Evolutionary conservation across 1,139 yeast genomes (phyloP).

Genomic region (Yamadazyma buinensis): DNA sequence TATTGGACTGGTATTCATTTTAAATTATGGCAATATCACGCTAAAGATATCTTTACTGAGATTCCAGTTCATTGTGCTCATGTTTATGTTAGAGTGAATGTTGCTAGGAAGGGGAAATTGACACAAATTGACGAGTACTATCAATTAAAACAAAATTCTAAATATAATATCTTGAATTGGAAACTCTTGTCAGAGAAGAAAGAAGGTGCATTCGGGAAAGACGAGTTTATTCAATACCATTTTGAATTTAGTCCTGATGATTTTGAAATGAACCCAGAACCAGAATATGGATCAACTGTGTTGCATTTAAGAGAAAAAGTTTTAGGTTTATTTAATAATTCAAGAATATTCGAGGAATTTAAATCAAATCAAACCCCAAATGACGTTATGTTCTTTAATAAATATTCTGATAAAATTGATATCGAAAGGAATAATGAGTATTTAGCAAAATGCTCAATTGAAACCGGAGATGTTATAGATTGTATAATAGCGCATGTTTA

Average conservation of each 20-base stretch:
- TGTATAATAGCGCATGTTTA: conserved; percentile 32
- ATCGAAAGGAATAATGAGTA: conserved; percentile 40
- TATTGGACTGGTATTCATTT: conserved; percentile 49
- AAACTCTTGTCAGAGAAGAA: conserved; percentile 25
- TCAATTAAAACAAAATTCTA: conserved; percentile 22
- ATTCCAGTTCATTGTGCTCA: conserved; percentile 79
- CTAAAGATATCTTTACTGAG: conserved; percentile 62
- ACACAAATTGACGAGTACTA: conserved; percentile 25
- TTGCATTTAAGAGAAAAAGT: conserved; percentile 55
- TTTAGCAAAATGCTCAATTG: conserved; percentile 58
- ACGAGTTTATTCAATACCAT: conserved; percentile 53
- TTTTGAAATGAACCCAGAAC: conserved; percentile 51
- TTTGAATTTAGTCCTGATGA: conserved; percentile 83
- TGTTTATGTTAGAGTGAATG: conserved; percentile 51
- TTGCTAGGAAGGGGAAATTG: conserved; percentile 21
- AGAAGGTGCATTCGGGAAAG: conserved; percentile 19
- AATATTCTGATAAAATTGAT: conserved; percentile 22
- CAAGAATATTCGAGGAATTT: conserved; percentile 37
- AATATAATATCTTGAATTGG: conserved; percentile 25
- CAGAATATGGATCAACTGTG: conserved; percentile 69
- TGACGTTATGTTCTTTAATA: conserved; percentile 31
- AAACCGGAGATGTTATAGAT: conserved; percentile 61
- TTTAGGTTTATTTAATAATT: conserved; percentile 49
- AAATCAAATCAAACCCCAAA: conserved; percentile 15
- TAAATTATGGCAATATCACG: conserved; percentile 57